phyloP scores from a whole-genome alignment of 176 grass and related monocot species.

The Neostapfia colusana region DNA sequence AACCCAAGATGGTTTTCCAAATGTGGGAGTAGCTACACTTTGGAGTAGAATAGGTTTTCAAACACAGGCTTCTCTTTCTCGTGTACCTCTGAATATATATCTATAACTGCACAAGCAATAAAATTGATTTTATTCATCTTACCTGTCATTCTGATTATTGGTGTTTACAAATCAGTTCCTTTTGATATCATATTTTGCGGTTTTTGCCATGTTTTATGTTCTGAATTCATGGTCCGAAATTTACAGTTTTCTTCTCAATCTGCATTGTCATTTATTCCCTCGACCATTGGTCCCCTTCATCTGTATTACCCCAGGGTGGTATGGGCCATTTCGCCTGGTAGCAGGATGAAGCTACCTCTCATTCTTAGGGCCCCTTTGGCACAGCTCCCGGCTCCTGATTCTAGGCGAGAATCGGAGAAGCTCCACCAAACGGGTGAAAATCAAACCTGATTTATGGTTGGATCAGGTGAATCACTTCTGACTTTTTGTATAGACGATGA shows the following conservation, averaged over 20 bases:
- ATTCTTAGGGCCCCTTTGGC: no score
- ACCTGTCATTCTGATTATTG: not conserved
- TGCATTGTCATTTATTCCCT: not conserved
- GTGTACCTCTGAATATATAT: not conserved
- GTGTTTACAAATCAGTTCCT: not conserved
- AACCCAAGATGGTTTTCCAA: no score
- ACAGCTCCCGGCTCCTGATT: no score
- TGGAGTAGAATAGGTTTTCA: not conserved
- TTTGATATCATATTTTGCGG: not conserved
- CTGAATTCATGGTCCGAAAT: not conserved
- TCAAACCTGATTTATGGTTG: no score
- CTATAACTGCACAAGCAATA: not conserved
- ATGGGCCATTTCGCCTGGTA: not conserved
- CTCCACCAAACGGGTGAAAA: no score
- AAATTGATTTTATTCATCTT: not conserved
- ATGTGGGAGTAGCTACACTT: no score
- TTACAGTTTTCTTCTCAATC: not conserved
- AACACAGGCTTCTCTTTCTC: not conserved
- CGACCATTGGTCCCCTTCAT: not conserved
- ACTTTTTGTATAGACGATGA: no score
- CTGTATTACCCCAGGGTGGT: not conserved
- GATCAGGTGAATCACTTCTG: no score
- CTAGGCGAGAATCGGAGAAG: no score
- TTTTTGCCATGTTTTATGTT: not conserved
- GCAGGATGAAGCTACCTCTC: not conserved